Evolutionary conservation across 345 rosid species (phyloP).

Genomic region (Sisymbrium irio): DNA sequence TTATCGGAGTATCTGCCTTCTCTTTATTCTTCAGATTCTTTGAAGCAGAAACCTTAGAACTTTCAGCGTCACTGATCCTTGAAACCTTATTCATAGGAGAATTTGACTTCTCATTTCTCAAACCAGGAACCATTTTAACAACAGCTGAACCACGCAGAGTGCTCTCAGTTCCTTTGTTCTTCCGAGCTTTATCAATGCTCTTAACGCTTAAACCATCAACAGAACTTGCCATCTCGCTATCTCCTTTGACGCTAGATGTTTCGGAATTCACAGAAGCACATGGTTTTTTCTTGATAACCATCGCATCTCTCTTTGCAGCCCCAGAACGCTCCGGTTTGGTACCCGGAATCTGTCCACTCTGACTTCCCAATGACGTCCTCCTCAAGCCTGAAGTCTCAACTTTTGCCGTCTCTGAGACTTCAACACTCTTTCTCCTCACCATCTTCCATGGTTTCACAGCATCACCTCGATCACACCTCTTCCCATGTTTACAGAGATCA

Average conservation of each 20-base stretch:
- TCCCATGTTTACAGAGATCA: conserved; percentile 70
- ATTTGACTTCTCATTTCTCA: conserved; percentile 7
- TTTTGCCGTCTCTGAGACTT: conserved; percentile 16
- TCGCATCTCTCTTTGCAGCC: conserved; percentile 18
- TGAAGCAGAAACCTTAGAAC: conserved; percentile 22
- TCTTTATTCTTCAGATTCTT: conserved; percentile 17
- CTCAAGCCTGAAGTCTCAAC: conserved; percentile 21
- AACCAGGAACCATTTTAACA: conserved; percentile 22
- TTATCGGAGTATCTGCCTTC: conserved; percentile 21
- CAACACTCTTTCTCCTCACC: conserved; percentile 23
- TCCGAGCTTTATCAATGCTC: conserved; percentile 26
- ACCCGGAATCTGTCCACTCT: conserved; percentile 7
- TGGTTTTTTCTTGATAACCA: conserved; percentile 22
- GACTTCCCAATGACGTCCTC: conserved; percentile 21
- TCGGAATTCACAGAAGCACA: conserved; percentile 25
- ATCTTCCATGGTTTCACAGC: conserved; percentile 37
- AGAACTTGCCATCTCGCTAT: conserved; percentile 2
- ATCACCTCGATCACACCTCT: conserved; percentile 31
- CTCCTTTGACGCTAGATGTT: conserved; percentile 11
- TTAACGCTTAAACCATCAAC: conserved; percentile 23
- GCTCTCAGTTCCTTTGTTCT: conserved; percentile 15
- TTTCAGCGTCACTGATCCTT: conserved; percentile 11
- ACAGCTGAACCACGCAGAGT: conserved; percentile 18
- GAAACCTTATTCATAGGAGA: conserved; percentile 23
- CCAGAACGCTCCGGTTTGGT: conserved; percentile 18